phyloP scores from a whole-genome alignment of 768 basidiomycete genomes.

The Xerocomellus amylosporus region DNA sequence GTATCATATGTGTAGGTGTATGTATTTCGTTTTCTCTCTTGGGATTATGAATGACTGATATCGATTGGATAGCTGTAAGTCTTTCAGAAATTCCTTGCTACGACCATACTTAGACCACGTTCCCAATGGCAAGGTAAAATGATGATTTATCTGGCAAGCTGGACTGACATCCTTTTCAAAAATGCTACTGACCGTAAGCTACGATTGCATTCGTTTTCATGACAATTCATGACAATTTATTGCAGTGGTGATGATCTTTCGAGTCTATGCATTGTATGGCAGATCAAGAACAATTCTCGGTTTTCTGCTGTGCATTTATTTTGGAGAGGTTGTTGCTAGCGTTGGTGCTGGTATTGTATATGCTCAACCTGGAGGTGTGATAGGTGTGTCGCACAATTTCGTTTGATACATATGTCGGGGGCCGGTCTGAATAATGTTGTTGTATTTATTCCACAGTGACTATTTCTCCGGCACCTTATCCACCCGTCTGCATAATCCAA shows the following conservation, averaged over 20 bases:
- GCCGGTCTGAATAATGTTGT: too few species aligned
- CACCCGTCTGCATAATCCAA: not conserved
- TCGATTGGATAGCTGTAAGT: not conserved
- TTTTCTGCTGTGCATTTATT: slow-evolving; percentile 1
- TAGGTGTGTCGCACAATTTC: not conserved
- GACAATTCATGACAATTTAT: not conserved
- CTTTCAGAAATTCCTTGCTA: too few species aligned
- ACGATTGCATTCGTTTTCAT: too few species aligned
- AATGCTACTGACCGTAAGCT: slow-evolving; percentile 1
- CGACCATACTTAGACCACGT: not conserved
- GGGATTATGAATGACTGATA: not conserved
- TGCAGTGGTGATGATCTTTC: slow-evolving; percentile 11
- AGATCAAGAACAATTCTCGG: not conserved
- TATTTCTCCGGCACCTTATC: not conserved
- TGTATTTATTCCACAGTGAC: not conserved
- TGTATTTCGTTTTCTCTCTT: not conserved
- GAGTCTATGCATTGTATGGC: slow-evolving; percentile 10
- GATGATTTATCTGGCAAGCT: not conserved
- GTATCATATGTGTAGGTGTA: not conserved
- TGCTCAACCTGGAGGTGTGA: not conserved
- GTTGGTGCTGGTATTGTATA: not conserved
- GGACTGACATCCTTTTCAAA: not conserved
- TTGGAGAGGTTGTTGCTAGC: not conserved
- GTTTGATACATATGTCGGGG: not conserved
- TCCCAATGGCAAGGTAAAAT: not conserved